Base-by-base conservation (phyloP, 1,284 basidiomycete genomes). In the Microbotryum silenes-acaulis region DNA sequence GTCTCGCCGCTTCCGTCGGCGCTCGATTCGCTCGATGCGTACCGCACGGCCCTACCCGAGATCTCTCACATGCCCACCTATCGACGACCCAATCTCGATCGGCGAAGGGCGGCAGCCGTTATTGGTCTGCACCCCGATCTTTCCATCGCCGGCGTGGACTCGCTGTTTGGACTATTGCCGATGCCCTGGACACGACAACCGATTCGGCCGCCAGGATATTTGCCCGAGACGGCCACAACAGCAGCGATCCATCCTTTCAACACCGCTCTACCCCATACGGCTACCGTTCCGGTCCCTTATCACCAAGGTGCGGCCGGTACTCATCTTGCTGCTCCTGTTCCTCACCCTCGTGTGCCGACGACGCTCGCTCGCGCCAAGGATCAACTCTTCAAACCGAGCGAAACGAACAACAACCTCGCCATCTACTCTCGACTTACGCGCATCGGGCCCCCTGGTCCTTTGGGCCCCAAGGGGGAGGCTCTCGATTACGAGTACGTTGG, bases 361-460 rank as follows among this genome's bases (percentile, higher is more conserved):
- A 31, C 61, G 29, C 55, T 72, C 37, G 31, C 51, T 6, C 25
- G 50, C 10, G 49, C 62, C 51, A 44, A 59, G 18, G 27, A 47
- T 18, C 48, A 59, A n/a, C 54, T 64, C 14, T 52, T 33, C 62
- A 59, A 10, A 42, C 65, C 20, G 61, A 66, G 16, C 44, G 57
- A 67, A 29, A 49, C 56, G 4, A 42, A 52, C 57, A 64, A 52
- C 23, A 59, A 64, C 37, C 56, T 67, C 44, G 51, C 59, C 3
- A 57, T 73, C 44, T 70, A 73, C 59, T 58, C 54, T 21, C 63
- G 72, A 10, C 60, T 71, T 16, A 69, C 62, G 2, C 51, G 72
- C n/a, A 66, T 73, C 37, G 72, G 71, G 1, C 72, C 72, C 2
- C 72, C 72, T 0, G 70, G 68, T 6, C 70, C 72, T 21, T 54